Evolutionary conservation across 352 stramenopile species (phyloP).

Genomic region (Phytopythium mirpurense): DNA sequence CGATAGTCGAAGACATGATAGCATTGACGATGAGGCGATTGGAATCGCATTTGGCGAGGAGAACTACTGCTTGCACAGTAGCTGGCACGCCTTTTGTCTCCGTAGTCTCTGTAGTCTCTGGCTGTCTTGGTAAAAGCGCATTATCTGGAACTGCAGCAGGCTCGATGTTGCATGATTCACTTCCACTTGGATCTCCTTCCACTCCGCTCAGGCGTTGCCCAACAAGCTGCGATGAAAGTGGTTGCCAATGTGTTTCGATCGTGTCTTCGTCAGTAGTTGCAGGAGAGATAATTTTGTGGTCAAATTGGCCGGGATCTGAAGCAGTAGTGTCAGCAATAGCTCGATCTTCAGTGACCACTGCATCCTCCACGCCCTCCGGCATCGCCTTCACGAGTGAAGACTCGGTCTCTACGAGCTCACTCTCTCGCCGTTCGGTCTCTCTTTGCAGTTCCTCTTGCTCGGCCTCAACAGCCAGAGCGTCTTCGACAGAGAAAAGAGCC

Average conservation of each 20-base stretch:
- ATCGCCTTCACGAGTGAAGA: background rate
- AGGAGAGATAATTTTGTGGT: too few species aligned
- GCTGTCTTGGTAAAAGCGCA: background rate
- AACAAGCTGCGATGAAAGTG: too few species aligned
- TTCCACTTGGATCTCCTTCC: too few species aligned
- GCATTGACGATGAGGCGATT: conserved; percentile 18
- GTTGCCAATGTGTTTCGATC: too few species aligned
- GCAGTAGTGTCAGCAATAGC: too few species aligned
- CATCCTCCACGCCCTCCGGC: background rate
- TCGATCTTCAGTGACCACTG: background rate
- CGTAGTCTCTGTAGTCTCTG: background rate
- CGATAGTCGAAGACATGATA: conserved; percentile 19
- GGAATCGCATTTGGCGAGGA: conserved; percentile 17
- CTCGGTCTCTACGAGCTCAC: background rate
- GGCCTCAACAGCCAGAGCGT: conserved; percentile 1
- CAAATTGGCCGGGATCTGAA: too few species aligned
- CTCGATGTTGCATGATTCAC: too few species aligned
- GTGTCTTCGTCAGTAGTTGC: too few species aligned
- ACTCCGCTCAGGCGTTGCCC: too few species aligned
- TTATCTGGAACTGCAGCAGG: too few species aligned
- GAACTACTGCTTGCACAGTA: background rate
- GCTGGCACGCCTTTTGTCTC: background rate
- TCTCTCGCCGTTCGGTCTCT: background rate
- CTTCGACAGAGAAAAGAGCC: background rate
- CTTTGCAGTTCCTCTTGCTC: background rate